Evolutionary conservation across 2,329 filamentous ascomycete genomes (phyloP), one percentile per base, ranked within the genome.

Genomic region (Sporothrix brasiliensis): DNA sequence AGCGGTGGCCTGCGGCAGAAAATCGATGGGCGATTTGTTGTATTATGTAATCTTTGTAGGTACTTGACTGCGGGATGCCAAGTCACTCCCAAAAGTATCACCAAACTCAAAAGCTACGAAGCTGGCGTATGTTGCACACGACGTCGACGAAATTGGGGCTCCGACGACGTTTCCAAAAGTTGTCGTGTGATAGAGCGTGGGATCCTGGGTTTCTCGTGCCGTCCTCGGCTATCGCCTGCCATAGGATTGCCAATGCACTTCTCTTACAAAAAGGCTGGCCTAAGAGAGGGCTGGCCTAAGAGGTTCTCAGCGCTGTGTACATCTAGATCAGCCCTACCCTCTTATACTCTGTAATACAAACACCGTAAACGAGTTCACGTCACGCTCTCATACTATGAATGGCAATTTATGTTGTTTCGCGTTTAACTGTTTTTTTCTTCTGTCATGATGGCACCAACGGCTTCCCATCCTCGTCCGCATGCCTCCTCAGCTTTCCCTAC

Each of bases 201-300:
- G 5, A 44, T 9, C 39, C 10, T 54, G 7, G 13, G 24, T n/a
- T n/a, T 11, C 11, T 63, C 39, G 58, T 39, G 16, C 58, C 39
- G 47, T 44, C n/a, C 58, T 44, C n/a, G 58, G 16, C 13, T 24
- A 27, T n/a, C 39, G 7, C 4, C 44, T 21, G 5, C 39, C 58
- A 58, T 39, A 30, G 54, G 9, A 58, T 30, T 21, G 5, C 30
- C 14, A 30, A 21, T 41, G 54, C 30, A 56, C 16, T 21, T 24
- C 10, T 16, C 14, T 19, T 5, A 6, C 9, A 34, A 3, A n/a
- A 21, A 2, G 56, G 56, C 56, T 27, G 41, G 39, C 68, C 70
- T 21, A 80, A 70, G 80, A 80, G 68, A n/a, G n/a, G 56, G 56
- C 56, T 27, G 41, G 39, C 68, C 70, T 21, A 80, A 70, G 80